A percentile compares a stretch with the other conserved stretches of the same genome.
Evolutionary conservation across 2,329 filamentous ascomycete genomes (phyloP).

Genomic region (Plenodomus lindquistii): DNA sequence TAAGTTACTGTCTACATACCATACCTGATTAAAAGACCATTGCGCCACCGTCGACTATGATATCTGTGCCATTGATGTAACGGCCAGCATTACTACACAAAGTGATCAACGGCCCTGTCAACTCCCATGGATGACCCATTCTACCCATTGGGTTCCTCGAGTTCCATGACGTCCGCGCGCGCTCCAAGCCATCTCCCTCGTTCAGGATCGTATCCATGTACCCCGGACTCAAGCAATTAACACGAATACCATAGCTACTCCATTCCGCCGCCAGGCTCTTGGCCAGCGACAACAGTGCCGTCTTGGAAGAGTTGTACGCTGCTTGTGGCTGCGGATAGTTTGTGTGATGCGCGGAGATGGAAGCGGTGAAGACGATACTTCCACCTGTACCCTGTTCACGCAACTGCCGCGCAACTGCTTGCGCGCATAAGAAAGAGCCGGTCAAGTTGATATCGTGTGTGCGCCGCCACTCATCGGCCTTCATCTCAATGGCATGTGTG

Average conservation of each 20-base stretch:
- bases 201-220: slow-evolving; percentile 81
- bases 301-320: slow-evolving; percentile 74
- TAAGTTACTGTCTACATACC: not conserved
- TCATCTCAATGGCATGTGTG: slow-evolving; percentile 63
- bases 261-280: slow-evolving; percentile 73
- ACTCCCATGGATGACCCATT: slow-evolving; percentile 66
- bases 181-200: slow-evolving; percentile 62
- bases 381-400: slow-evolving; percentile 55
- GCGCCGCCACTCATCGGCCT: slow-evolving; percentile 61
- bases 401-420: slow-evolving; percentile 59
- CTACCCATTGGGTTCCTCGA: slow-evolving; percentile 64
- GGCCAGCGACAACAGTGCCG: slow-evolving; percentile 65
- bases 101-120: slow-evolving; percentile 65
- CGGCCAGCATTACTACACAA: slow-evolving; percentile 64
- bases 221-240: slow-evolving; percentile 72
- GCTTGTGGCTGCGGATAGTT: slow-evolving; percentile 75
- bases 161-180: slow-evolving; percentile 60
- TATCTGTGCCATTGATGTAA: slow-evolving; percentile 71
- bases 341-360: slow-evolving; percentile 68
- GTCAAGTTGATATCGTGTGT: slow-evolving; percentile 74
- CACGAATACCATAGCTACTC: slow-evolving; percentile 70
- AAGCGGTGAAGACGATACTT: slow-evolving; percentile 68
- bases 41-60: slow-evolving; percentile 63
- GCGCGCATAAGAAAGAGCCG: slow-evolving; percentile 70
- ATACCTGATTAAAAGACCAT: slow-evolving; percentile 32